A percentile compares a stretch with the other conserved stretches of the same genome.
Conservation (phyloP, 179 eudicot species). For the Nepenthes alata region DNA sequence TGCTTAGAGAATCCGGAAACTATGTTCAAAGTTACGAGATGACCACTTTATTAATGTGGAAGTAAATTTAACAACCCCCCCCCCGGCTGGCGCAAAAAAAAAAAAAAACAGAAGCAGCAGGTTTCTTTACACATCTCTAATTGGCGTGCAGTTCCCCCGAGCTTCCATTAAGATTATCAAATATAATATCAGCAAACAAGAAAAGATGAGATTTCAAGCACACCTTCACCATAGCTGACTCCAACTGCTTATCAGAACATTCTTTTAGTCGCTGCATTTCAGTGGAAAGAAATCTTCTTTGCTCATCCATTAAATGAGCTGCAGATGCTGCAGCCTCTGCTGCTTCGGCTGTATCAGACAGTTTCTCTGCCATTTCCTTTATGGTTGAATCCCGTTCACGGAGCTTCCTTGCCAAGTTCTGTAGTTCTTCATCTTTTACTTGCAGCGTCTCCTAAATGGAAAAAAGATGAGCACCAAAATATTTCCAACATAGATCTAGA, state of each 20-base stretch:
- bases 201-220: background rate
- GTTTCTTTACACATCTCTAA: too few relatives aligned
- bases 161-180: too few relatives aligned
- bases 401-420: constrained; percentile 76
- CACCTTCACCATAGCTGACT: constrained; percentile 54
- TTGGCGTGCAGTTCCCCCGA: too few relatives aligned
- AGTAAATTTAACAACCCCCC: too few relatives aligned
- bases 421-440: constrained; percentile 96
- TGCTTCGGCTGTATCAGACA: constrained; percentile 93
- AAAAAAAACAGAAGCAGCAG: too few relatives aligned
- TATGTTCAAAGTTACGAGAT: too few relatives aligned
- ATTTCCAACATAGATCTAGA: too few relatives aligned
- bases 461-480: background rate
- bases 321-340: constrained; percentile 96
- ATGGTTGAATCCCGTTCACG: constrained; percentile 90
- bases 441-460: constrained; percentile 67
- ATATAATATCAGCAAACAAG: background rate
- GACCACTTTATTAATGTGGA: too few relatives aligned
- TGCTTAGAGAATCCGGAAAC: too few relatives aligned
- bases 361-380: constrained; percentile 72
- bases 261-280: constrained; percentile 62
- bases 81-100: too few relatives aligned
- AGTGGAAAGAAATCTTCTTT: constrained; percentile 67
- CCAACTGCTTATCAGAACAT: constrained; percentile 44
- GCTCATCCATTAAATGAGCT: constrained; percentile 92